Conservation (phyloP, 2,329 filamentous ascomycete species). For the Pleochaeta shiraiana region DNA sequence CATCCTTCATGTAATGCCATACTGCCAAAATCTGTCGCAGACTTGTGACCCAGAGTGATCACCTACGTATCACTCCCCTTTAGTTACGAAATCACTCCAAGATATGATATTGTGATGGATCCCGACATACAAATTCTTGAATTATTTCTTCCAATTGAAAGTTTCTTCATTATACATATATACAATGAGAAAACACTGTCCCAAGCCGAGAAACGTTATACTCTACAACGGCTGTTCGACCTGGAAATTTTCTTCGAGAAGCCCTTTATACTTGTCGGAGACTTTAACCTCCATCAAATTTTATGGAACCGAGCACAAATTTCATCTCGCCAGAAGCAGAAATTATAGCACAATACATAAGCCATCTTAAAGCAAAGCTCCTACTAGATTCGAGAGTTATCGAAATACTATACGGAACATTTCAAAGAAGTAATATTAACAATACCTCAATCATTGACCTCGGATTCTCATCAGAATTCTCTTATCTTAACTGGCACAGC, state of each 20-base stretch:
- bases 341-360: too few relatives aligned
- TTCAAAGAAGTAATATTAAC: neutral
- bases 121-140: neutral
- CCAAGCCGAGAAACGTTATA: neutral
- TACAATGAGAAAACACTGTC: neutral
- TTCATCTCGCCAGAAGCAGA: neutral
- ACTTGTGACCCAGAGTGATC: neutral
- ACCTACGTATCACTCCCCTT: neutral
- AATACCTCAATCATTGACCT: neutral
- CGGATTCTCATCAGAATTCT: neutral
- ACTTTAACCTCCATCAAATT: too few relatives aligned
- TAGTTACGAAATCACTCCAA: neutral
- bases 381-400: too few relatives aligned
- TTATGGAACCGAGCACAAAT: too few relatives aligned
- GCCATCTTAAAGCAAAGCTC: too few relatives aligned
- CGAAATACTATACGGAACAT: neutral
- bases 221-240: too few relatives aligned
- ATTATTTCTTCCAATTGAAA: neutral
- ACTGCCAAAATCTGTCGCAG: neutral
- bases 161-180: neutral
- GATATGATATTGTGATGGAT: neutral
- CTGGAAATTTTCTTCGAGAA: too few relatives aligned
- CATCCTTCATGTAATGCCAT: too few relatives aligned
- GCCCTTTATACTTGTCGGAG: neutral
- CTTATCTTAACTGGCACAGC: neutral